A percentile compares a stretch with the other conserved stretches of the same genome.
Evolutionary conservation across 768 basidiomycete species (phyloP).

Genomic region (Boletus fagicola): DNA sequence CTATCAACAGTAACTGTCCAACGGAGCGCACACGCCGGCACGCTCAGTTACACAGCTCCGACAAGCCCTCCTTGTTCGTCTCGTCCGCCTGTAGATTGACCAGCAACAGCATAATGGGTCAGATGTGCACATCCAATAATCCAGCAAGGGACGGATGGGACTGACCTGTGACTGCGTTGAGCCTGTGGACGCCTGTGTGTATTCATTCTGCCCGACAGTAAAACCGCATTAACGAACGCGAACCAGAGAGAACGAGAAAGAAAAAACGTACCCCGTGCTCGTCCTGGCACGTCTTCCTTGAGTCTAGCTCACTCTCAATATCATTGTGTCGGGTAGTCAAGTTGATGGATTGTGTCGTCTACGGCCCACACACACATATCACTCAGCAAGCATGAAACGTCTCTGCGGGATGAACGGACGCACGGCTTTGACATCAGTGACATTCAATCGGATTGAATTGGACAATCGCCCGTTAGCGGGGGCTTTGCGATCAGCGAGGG

Average conservation of each 20-base stretch:
- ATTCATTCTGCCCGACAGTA: constrained; percentile 8
- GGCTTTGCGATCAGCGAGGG: constrained; percentile 5
- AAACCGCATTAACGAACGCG: background rate
- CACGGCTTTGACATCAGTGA: constrained; percentile 16
- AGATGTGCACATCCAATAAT: no score
- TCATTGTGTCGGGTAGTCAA: constrained; percentile 5
- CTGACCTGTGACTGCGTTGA: constrained; percentile 24
- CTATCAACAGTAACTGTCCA: background rate
- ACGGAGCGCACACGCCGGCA: background rate
- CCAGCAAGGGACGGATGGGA: background rate
- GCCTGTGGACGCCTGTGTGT: constrained; percentile 13
- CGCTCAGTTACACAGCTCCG: background rate
- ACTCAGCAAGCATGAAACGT: background rate
- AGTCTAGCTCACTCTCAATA: constrained; percentile 14
- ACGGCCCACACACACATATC: background rate
- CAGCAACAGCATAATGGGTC: background rate
- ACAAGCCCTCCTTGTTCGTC: constrained; percentile 2
- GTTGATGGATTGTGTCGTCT: constrained; percentile 21
- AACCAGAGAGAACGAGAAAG: no score
- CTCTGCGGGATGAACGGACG: background rate
- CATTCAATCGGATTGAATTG: constrained; percentile 12
- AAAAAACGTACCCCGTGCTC: constrained; percentile 5
- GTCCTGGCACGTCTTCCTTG: constrained; percentile 17
- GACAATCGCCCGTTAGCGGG: background rate
- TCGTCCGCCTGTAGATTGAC: background rate